Conservation (phyloP, 306 rosid genomes). For the Herpetospermum pedunculosum region DNA sequence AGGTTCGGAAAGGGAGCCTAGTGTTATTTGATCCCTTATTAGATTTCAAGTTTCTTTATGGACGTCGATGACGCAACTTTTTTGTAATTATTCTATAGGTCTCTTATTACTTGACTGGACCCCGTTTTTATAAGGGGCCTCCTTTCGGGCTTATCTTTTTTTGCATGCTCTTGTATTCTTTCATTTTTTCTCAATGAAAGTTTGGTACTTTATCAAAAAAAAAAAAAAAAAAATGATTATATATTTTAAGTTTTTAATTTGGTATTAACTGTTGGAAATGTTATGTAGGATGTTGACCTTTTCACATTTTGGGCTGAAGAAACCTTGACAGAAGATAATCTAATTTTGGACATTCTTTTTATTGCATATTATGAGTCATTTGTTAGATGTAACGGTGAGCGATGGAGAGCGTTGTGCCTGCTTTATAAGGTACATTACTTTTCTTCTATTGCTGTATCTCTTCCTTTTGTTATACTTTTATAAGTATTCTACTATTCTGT, state of each 20-base stretch:
- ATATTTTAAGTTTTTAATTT: not conserved
- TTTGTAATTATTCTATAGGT: no score
- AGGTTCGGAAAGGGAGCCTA: no score
- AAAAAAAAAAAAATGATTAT: no score
- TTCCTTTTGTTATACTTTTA: not conserved
- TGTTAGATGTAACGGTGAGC: constrained; percentile 53
- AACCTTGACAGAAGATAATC: constrained; percentile 74
- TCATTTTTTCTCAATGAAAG: no score
- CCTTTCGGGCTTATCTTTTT: no score
- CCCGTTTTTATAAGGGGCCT: no score
- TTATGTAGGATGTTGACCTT: constrained; percentile 75
- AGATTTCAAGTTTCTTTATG: no score
- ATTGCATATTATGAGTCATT: constrained; percentile 73
- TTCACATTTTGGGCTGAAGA: constrained; percentile 96
- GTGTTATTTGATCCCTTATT: no score
- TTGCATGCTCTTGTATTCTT: no score
- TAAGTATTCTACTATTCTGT: not conserved
- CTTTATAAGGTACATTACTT: constrained; percentile 50
- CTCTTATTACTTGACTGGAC: no score
- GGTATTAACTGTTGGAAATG: constrained; percentile 15
- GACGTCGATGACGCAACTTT: no score
- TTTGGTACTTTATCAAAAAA: no score
- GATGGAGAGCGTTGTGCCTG: constrained; percentile 57
- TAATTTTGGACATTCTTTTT: constrained; percentile 83
- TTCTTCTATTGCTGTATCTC: constrained; percentile 3